Conservation (phyloP, 208 protist genomes). For the Leishmania lainsoni region DNA sequence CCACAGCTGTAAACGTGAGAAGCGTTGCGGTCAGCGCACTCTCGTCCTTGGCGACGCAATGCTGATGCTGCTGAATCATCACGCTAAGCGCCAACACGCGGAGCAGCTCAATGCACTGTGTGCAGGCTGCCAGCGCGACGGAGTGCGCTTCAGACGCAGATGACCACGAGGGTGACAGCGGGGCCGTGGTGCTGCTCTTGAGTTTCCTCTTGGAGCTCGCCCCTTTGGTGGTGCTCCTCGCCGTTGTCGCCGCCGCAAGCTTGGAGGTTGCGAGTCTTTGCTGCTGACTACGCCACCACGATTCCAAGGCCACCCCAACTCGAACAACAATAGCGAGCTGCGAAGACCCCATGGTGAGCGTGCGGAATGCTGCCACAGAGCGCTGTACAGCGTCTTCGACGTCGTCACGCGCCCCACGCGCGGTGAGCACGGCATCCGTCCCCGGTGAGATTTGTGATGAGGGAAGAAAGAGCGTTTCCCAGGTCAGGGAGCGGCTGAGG, state of each 20-base stretch:
- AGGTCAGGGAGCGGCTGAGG: constrained; percentile 24
- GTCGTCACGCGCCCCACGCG: not conserved
- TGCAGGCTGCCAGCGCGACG: constrained; percentile 2
- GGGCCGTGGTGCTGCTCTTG: not conserved
- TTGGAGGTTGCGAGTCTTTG: not conserved
- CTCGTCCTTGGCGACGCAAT: not conserved
- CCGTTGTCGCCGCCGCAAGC: not conserved
- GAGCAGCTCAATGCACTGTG: constrained; percentile 18
- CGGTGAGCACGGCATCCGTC: not conserved
- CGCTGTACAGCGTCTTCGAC: constrained; percentile 5
- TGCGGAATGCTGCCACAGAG: constrained; percentile 25
- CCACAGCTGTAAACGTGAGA: constrained; percentile 7
- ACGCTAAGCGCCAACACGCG: constrained; percentile 8
- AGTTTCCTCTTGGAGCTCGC: constrained; percentile 5
- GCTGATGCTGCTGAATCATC: constrained; percentile 11
- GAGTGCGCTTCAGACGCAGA: not conserved
- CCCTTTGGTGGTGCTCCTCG: not conserved
- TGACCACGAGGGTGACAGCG: not conserved
- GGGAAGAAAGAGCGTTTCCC: constrained; percentile 19
- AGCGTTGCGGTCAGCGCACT: constrained; percentile 21
- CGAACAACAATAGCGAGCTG: constrained; percentile 17
- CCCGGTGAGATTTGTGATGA: not conserved
- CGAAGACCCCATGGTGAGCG: constrained; percentile 19
- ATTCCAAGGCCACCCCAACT: constrained; percentile 23
- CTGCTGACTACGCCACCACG: constrained; percentile 28